Base-by-base conservation (phyloP, 2,329 filamentous ascomycete species). In the Aspergillus hiratsukae region DNA sequence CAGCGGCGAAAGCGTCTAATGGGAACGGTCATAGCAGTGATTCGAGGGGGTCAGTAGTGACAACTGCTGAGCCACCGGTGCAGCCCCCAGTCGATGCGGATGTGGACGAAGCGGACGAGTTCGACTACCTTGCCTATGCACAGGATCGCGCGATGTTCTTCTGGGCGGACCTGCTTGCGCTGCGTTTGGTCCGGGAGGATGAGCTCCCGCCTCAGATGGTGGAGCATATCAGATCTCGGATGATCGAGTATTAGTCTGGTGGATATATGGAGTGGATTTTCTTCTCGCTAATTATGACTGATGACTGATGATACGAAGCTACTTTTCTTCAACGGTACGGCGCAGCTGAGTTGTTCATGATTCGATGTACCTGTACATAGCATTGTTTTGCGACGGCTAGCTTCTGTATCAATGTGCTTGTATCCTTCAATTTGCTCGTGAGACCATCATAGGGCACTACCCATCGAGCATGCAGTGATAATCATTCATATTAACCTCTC, bases 111-210 rank as follows among this genome's bases (percentile, higher is more conserved):
- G 84, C 83, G 35, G 89, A 90, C 46, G 89, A 90, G 67, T 99
- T 97, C 69, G 92, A 99, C 73, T 99, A 97, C 72, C 80, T 99
- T 25, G 85, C 83, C 10, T 99, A 97, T 75, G 87, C 94, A 7
- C 90, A 96, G 74, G 90, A 97, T 62, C 82, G 94, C 14, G 92
- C 91, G 0, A 80, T 94, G 76, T 94, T 97, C 75, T 94, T 99
- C 76, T 95, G 93, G 89, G 92, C 91, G 1, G 94, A 99, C 76
- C 86, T 91, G 52, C 77, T 97, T 55, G 78, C 81, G 54, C 74
- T 96, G 73, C 91, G 91, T 0, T 75, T 99, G 41, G 80, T 94
- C 41, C 85, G 82, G 69, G 73, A 80, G 59, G 87, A 92, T 63
- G 91, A 97, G 25, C 75, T 99, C 62, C 91, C 91, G 0, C 80